Conservation (phyloP, 495 filamentous ascomycete genomes). For the Cercophora scortea region DNA sequence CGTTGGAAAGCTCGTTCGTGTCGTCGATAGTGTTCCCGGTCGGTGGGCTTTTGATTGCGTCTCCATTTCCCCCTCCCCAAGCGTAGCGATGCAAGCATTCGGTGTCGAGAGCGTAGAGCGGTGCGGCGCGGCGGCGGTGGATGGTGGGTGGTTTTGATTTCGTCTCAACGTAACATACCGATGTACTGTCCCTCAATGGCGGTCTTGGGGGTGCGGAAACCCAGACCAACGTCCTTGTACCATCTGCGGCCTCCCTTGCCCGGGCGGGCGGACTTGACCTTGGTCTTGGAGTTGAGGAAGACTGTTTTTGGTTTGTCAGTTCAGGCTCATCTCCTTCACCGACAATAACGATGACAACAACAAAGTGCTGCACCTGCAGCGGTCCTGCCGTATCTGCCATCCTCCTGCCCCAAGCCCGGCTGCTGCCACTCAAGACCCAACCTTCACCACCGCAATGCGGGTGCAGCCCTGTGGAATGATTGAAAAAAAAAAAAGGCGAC, state of each 20-base stretch:
- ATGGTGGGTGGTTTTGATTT: slow-evolving; percentile 3
- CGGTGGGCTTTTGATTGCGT: too few relatives aligned
- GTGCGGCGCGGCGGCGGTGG: not conserved
- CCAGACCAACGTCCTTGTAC: slow-evolving; percentile 99
- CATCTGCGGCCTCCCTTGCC: slow-evolving; percentile 87
- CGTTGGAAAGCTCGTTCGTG: not conserved
- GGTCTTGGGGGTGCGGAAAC: slow-evolving; percentile 94
- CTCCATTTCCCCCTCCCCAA: too few relatives aligned
- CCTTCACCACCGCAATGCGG: not conserved
- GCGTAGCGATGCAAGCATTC: too few relatives aligned
- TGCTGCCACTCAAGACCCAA: too few relatives aligned
- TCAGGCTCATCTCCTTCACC: not conserved
- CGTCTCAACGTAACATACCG: slow-evolving; percentile 57
- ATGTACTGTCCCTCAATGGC: slow-evolving; percentile 99
- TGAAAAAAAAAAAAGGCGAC: slow-evolving; percentile 6
- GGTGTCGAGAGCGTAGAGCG: too few relatives aligned
- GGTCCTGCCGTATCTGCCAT: too few relatives aligned
- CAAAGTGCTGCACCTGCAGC: too few relatives aligned
- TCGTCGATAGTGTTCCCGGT: not conserved
- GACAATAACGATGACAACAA: too few relatives aligned
- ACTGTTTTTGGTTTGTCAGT: slow-evolving; percentile 30
- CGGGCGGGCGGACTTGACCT: slow-evolving; percentile 72
- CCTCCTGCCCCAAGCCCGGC: too few relatives aligned
- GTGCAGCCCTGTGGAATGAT: not conserved
- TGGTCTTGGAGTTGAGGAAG: slow-evolving; percentile 92